Conservation (phyloP, 768 basidiomycete genomes). For the Mrakia gelida region DNA sequence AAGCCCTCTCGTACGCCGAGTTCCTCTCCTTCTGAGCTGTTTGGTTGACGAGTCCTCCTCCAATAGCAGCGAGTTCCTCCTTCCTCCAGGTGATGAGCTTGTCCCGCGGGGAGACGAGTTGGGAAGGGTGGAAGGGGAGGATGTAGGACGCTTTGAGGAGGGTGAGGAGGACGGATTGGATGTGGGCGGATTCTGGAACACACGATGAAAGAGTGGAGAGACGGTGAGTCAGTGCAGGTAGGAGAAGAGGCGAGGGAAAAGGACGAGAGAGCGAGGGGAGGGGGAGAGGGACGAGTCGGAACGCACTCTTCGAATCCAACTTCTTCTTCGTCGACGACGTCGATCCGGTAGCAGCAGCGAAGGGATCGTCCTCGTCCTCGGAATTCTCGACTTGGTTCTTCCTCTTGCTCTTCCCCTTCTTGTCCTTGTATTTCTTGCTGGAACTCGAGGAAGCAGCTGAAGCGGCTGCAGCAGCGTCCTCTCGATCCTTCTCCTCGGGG, state of each 20-base stretch:
- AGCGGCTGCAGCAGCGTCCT: background rate
- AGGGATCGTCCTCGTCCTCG: slow-evolving; percentile 9
- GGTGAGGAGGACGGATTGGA: slow-evolving; percentile 11
- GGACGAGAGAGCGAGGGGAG: background rate
- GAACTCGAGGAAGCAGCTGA: background rate
- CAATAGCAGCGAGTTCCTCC: slow-evolving; percentile 20
- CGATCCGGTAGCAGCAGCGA: background rate
- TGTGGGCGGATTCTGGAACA: background rate
- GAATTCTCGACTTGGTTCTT: slow-evolving; percentile 1
- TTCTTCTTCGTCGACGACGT: background rate
- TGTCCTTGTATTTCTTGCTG: slow-evolving; percentile 7
- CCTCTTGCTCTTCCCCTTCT: slow-evolving; percentile 15
- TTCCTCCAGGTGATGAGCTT: slow-evolving; percentile 19
- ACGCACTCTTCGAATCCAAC: slow-evolving; percentile 10
- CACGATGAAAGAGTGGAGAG: background rate
- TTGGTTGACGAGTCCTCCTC: slow-evolving; percentile 7
- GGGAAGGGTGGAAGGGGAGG: slow-evolving; percentile 28
- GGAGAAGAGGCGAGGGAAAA: background rate
- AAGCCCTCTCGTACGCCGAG: slow-evolving; percentile 27
- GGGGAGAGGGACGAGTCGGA: background rate
- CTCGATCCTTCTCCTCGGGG: background rate
- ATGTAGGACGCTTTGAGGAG: slow-evolving; percentile 28
- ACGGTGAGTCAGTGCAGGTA: background rate
- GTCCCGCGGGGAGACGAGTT: slow-evolving; percentile 20
- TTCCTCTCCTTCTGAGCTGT: slow-evolving; percentile 24